Evolutionary conservation across 2,329 filamentous ascomycete genomes (phyloP).

Genomic region (Cercospora sp.): DNA sequence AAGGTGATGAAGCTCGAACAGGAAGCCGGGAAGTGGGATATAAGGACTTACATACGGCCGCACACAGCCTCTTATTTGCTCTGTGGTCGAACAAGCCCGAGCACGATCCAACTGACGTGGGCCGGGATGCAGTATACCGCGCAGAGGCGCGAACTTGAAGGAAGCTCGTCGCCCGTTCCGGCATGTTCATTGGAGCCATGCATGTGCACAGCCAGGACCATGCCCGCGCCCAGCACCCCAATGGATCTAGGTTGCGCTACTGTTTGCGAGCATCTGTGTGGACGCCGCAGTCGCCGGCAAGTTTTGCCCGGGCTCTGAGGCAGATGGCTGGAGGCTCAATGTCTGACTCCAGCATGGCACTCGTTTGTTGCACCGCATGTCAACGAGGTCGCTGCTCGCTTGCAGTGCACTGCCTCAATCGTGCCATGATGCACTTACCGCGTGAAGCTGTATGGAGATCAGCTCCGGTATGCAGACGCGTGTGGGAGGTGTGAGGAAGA

Average conservation of each 20-base stretch:
- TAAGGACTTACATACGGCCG: constrained; percentile 4
- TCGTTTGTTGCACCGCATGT: not conserved
- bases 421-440: not conserved
- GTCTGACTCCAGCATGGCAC: not conserved
- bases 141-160: constrained; percentile 11
- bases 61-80: constrained; percentile 6
- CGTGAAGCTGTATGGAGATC: not conserved
- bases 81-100: not conserved
- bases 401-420: not conserved
- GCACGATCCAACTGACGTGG: constrained; percentile 21
- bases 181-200: constrained; percentile 14
- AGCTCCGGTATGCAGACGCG: not conserved
- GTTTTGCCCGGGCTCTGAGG: constrained; percentile 1
- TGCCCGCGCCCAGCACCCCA: constrained; percentile 12
- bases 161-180: constrained; percentile 17
- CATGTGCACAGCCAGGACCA: constrained; percentile 20
- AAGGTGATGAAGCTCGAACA: not conserved
- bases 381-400: not conserved
- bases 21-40: not conserved
- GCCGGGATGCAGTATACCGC: constrained; percentile 20
- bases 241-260: constrained; percentile 1
- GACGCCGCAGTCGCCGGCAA: constrained; percentile 6
- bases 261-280: constrained; percentile 8
- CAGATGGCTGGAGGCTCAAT: not conserved
- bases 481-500: not conserved